Conservation (phyloP, 352 stramenopile genomes). For the Aphanomyces invadans region DNA sequence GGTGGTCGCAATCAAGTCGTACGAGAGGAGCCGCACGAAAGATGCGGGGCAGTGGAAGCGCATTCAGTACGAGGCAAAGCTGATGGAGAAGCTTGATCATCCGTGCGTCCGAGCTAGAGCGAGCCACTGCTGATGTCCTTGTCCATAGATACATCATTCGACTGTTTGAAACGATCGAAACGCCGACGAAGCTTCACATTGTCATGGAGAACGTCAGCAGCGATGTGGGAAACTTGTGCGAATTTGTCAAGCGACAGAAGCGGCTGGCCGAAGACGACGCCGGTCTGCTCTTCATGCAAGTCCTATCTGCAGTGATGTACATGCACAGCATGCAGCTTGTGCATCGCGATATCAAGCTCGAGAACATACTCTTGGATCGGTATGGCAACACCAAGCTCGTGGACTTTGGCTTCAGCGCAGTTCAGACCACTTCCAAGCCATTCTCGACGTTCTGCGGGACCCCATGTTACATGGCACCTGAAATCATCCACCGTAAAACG, state of each 20-base stretch:
- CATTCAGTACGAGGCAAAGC: slow-evolving; percentile 43
- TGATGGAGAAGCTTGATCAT: slow-evolving; percentile 40
- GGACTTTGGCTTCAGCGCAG: slow-evolving; percentile 65
- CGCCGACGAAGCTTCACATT: slow-evolving; percentile 43
- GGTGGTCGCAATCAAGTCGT: slow-evolving; percentile 57
- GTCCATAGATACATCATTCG: slow-evolving; percentile 29
- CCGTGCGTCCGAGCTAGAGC: slow-evolving; percentile 24
- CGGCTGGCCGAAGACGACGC: slow-evolving; percentile 34
- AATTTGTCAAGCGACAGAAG: slow-evolving; percentile 34
- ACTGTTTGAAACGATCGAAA: slow-evolving; percentile 57
- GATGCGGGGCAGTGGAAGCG: slow-evolving; percentile 50
- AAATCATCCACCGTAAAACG: slow-evolving; percentile 29
- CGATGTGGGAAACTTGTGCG: slow-evolving; percentile 35
- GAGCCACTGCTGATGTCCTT: background rate
- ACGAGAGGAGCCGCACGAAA: slow-evolving; percentile 24
- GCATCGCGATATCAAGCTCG: slow-evolving; percentile 69
- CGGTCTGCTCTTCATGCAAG: slow-evolving; percentile 36
- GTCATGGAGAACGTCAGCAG: slow-evolving; percentile 41
- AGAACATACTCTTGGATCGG: slow-evolving; percentile 58
- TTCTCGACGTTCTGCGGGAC: slow-evolving; percentile 30
- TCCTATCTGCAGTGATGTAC: slow-evolving; percentile 33
- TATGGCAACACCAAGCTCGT: slow-evolving; percentile 36
- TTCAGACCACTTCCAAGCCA: slow-evolving; percentile 29
- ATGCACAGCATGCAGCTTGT: slow-evolving; percentile 52
- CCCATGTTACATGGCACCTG: slow-evolving; percentile 29